A percentile compares a stretch with the other conserved stretches of the same genome.
phyloP scores from a whole-genome alignment of 2,329 filamentous ascomycete species.

The Leptosphaerulina australis region DNA sequence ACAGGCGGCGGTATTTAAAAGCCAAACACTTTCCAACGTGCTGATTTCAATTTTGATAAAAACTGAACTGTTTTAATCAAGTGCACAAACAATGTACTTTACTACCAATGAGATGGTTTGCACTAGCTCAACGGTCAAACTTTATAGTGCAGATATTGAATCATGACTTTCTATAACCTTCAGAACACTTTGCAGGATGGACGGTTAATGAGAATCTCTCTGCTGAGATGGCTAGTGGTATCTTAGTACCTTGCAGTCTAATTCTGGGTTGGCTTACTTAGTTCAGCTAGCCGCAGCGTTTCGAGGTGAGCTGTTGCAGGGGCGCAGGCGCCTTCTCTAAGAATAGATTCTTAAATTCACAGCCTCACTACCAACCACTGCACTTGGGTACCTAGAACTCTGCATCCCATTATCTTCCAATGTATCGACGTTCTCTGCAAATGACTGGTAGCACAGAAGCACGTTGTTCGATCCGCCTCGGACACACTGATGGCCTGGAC shows the following conservation, averaged over 20 bases:
- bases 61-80: neutral
- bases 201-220: no score
- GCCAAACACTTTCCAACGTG: neutral
- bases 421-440: neutral
- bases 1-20: conserved; percentile 16
- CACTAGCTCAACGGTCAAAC: neutral
- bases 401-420: neutral
- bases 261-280: conserved; percentile 7
- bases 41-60: neutral
- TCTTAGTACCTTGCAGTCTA: neutral
- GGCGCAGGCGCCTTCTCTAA: conserved; percentile 5
- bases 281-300: conserved; percentile 11
- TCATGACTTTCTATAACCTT: no score
- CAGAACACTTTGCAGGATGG: no score
- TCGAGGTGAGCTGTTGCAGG: conserved; percentile 5
- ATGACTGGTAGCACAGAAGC: neutral
- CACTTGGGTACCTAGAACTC: neutral
- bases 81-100: neutral
- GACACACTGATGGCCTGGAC: neutral
- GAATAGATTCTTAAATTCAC: conserved; percentile 9
- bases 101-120: neutral
- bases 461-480: neutral
- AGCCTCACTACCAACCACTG: conserved; percentile 3
- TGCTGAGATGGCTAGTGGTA: neutral
- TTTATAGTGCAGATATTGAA: no score